A percentile compares a stretch with the other conserved stretches of the same genome.
phyloP scores from a whole-genome alignment of 2,329 filamentous ascomycete genomes.

The Neofusicoccum umdonicola region DNA sequence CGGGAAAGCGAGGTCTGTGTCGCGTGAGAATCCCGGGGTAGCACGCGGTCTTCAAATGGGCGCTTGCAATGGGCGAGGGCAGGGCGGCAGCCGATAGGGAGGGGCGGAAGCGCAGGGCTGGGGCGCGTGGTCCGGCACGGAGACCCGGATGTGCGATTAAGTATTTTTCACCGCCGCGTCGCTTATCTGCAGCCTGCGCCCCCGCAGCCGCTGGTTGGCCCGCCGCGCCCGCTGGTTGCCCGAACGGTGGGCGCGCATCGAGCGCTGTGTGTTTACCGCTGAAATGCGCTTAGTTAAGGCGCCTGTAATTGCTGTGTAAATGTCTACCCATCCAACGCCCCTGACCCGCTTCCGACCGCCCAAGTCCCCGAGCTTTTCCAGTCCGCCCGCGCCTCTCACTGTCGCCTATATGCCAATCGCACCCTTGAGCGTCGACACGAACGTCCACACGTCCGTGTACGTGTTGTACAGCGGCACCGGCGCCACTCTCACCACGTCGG shows the following conservation, averaged over 20 bases:
- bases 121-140: background rate
- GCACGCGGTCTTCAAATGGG: slow-evolving; percentile 2
- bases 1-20: background rate
- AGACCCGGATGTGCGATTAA: slow-evolving; percentile 5
- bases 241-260: background rate
- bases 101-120: background rate
- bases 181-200: background rate
- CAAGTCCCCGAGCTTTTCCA: background rate
- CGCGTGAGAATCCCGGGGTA: background rate
- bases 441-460: slow-evolving; percentile 4
- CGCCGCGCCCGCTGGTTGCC: background rate
- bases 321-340: background rate
- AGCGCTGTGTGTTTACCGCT: too few species aligned
- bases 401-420: background rate
- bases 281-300: background rate
- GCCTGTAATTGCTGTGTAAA: background rate
- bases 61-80: background rate
- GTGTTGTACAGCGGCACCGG: slow-evolving; percentile 19
- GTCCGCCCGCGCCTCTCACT: background rate
- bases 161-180: background rate
- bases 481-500: slow-evolving; percentile 18
- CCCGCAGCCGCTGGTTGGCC: background rate
- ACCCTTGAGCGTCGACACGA: background rate
- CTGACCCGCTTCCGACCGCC: background rate
- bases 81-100: background rate